Conservation (phyloP, 108 stramenopile species). For the Conticribra guillardii region DNA sequence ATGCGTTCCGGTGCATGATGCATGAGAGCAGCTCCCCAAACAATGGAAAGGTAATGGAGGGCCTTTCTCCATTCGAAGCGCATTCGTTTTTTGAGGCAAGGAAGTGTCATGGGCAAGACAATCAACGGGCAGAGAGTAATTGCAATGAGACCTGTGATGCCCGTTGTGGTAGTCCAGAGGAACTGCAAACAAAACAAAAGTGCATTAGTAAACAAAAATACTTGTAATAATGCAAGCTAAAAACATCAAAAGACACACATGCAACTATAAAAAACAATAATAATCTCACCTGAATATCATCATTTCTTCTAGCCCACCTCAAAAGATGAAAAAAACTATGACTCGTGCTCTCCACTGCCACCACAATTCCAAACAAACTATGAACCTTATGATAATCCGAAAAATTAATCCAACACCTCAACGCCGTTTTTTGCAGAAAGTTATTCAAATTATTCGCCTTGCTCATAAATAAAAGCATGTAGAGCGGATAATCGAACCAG, state of each 20-base stretch:
- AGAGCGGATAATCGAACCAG: constrained; percentile 38
- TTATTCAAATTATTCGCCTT: constrained; percentile 32
- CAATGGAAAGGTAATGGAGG: constrained; percentile 23
- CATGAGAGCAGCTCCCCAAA: constrained; percentile 28
- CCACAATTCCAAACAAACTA: constrained; percentile 27
- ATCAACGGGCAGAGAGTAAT: constrained; percentile 16
- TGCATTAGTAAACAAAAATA: no score
- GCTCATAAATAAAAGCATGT: constrained; percentile 31
- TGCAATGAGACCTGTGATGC: constrained; percentile 36
- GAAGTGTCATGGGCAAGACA: constrained; percentile 31
- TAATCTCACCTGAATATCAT: constrained; percentile 12
- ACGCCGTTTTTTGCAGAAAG: constrained; percentile 10
- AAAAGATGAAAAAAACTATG: constrained; percentile 25
- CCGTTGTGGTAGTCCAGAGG: constrained; percentile 25
- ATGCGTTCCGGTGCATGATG: constrained; percentile 33
- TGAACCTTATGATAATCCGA: constrained; percentile 27
- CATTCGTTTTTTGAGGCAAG: constrained; percentile 18
- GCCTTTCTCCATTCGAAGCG: constrained; percentile 31
- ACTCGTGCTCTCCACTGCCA: constrained; percentile 21
- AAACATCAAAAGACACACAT: no score
- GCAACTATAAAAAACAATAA: no score
- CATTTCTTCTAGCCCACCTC: constrained; percentile 10
- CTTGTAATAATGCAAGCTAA: no score
- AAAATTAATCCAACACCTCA: constrained; percentile 25
- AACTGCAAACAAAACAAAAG: not conserved